Conservation (phyloP, 352 stramenopile genomes). For the Aphanomyces euteiches region DNA sequence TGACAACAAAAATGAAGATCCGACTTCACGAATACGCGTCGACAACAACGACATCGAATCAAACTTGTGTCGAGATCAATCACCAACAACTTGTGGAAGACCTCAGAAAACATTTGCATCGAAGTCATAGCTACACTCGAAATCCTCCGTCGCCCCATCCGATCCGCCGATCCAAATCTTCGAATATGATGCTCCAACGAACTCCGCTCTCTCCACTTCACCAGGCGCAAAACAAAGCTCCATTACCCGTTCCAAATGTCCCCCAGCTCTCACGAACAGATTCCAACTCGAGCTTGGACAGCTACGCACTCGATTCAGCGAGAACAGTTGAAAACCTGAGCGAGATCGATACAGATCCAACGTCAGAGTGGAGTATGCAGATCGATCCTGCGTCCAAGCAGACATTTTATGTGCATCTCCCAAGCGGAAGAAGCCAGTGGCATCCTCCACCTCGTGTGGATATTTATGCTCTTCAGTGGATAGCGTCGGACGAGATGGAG, state of each 20-base stretch:
- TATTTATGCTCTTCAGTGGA: constrained; percentile 15
- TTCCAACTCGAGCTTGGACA: neutral
- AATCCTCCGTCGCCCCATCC: constrained; percentile 3
- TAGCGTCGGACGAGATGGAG: neutral
- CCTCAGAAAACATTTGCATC: neutral
- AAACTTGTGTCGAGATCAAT: too few relatives aligned
- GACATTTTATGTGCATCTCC: constrained; percentile 25
- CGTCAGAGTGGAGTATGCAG: constrained; percentile 25
- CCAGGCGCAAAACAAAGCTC: neutral
- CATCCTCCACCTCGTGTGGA: constrained; percentile 14
- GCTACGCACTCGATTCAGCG: constrained; percentile 1
- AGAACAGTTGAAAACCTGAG: constrained; percentile 8
- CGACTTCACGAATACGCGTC: neutral
- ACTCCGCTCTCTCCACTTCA: constrained; percentile 12
- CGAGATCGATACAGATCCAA: neutral
- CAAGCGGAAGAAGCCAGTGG: constrained; percentile 22
- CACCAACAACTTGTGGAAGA: neutral
- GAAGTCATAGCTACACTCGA: neutral
- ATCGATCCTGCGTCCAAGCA: constrained; percentile 22
- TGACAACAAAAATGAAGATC: constrained; percentile 25
- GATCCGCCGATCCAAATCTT: neutral
- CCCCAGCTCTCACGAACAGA: neutral
- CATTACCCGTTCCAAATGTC: neutral
- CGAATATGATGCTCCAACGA: constrained; percentile 9
- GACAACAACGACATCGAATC: neutral